phyloP scores from a whole-genome alignment of 2,329 filamentous ascomycete genomes.

The Talaromyces marneffei region DNA sequence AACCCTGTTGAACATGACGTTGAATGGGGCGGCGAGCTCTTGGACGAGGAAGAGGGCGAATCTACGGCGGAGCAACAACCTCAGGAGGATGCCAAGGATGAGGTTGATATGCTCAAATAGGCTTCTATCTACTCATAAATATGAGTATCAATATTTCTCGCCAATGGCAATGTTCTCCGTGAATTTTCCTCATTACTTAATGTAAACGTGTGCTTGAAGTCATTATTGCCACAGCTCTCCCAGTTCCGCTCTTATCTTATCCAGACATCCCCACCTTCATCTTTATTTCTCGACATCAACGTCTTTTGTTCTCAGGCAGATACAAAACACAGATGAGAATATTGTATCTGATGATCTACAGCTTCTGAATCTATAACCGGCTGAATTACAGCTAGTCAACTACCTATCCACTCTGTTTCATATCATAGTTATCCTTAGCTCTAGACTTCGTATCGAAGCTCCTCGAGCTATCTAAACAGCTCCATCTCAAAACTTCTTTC shows the following conservation, averaged over 20 bases:
- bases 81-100: constrained; percentile 29
- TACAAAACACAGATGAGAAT: not conserved
- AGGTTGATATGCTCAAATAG: constrained; percentile 31
- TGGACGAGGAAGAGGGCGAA: constrained; percentile 27
- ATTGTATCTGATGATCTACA: not conserved
- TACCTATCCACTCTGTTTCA: not conserved
- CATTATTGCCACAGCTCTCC: not conserved
- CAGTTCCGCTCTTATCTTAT: constrained; percentile 6
- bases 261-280: not conserved
- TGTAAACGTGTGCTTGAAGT: not conserved
- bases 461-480: not conserved
- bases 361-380: too few species aligned
- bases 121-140: constrained; percentile 12
- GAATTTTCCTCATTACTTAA: constrained; percentile 1
- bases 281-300: not conserved
- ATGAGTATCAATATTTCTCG: not conserved
- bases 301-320: not conserved
- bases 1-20: constrained; percentile 37
- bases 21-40: constrained; percentile 35
- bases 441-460: not conserved
- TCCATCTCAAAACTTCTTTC: not conserved
- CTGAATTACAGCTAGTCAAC: not conserved
- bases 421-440: not conserved
- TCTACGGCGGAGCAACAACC: constrained; percentile 25
- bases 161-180: not conserved